Evolutionary conservation across 495 filamentous ascomycete genomes (phyloP), one percentile per base, ranked within the genome.

Genomic region (Penicillium psychrofluorescens): DNA sequence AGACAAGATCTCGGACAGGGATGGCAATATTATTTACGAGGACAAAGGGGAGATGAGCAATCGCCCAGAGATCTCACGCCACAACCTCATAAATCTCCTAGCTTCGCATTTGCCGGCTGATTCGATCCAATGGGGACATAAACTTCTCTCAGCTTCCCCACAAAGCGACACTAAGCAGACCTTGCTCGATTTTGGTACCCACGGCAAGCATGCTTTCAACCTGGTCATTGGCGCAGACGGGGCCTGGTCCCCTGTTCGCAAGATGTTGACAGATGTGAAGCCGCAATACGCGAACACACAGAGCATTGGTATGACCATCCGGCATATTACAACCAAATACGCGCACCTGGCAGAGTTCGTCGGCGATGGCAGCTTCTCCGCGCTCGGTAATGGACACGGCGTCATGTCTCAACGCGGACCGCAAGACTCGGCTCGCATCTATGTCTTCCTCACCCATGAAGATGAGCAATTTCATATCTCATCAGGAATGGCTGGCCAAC

Each of bases 161-260:
- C 22, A 22, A 22, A 28, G 11, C 2, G 15, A 31, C 11, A 40
- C 29, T 11, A 40, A 29, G 12, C 38, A 35, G 35, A 62, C 56
- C 34, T 44, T 38, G 33, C 50, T 74, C 31, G 54, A 67, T 38
- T 64, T 74, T 35, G 56, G 61, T 1, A 12, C 38, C n/a, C 45
- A 51, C n/a, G 51, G 49, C 16, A 55, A 39, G 15, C 41, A 48
- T 2, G 14, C 22, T 1, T 75, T 73, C 45, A 76, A 82, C 51
- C 57, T 83, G 0, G 64, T 84, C 0, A 65, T 84, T 30, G 80
- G 81, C 9, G 79, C 79, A 4, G 81, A 84, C 45, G 81, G 81
- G 8, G 77, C 79, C 11, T 82, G 79, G 75, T 75, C 70, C 9
- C 67, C 66, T 38, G 68, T 78, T 5, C 69, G 80, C 22, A 53